Percentiles rank a stretch among this genome's conserved stretches.
These are phyloP conservation scores for Thielaviopsis punctulata DNA, from an alignment of 2,329 filamentous ascomycete genomes.

Conservation along the genomic window DNA sequence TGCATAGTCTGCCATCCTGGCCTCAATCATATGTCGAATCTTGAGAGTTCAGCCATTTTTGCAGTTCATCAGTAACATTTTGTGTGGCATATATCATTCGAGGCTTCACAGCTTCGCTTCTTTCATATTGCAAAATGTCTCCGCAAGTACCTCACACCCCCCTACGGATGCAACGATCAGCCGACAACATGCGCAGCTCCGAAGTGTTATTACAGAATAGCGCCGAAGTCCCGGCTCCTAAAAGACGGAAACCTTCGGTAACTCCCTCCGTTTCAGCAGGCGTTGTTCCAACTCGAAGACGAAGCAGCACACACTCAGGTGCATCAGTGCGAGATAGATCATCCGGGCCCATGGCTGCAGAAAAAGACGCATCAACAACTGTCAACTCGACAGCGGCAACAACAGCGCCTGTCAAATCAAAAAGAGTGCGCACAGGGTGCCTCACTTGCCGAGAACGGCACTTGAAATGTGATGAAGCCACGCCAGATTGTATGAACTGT, in stretches of 20 bases:
- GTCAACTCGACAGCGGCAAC: neutral
- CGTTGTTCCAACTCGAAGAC: conserved; percentile 3
- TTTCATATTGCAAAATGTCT: neutral
- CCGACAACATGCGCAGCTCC: neutral
- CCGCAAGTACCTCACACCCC: neutral
- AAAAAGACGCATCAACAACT: conserved; percentile 1
- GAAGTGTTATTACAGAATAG: neutral
- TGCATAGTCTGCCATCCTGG: neutral
- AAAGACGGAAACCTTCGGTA: conserved; percentile 8
- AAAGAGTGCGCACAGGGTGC: conserved; percentile 75
- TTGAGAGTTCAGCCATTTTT: neutral
- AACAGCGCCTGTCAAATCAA: conserved; percentile 39
- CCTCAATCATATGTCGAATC: neutral
- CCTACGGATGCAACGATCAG: neutral
- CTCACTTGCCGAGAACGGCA: conserved; percentile 79
- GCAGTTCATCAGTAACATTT: neutral
- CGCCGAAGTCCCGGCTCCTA: conserved; percentile 5
- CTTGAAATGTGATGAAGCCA: conserved; percentile 73
- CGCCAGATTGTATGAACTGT: conserved; percentile 55
- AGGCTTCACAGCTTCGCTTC: neutral
- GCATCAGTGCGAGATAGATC: conserved; percentile 1
- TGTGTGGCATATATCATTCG: neutral
- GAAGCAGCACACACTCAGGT: conserved; percentile 10
- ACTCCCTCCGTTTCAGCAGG: neutral
- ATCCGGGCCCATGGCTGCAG: neutral